Evolutionary conservation across 768 basidiomycete species (phyloP).

Genomic region (Suillus lakei): DNA sequence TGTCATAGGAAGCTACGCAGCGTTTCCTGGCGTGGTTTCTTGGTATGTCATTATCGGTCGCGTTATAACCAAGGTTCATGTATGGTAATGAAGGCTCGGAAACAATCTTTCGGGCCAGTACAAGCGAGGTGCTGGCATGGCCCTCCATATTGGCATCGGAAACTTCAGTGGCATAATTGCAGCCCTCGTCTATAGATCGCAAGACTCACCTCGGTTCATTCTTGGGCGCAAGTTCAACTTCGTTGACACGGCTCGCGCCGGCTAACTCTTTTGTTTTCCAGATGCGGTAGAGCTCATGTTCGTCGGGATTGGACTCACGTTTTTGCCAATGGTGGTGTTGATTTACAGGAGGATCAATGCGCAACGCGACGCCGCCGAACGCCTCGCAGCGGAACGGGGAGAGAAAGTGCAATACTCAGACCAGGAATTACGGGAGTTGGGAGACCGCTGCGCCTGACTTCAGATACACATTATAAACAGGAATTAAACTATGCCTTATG

Average conservation of each 20-base stretch:
- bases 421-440: slow-evolving; percentile 41
- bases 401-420: slow-evolving; percentile 20
- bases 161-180: slow-evolving; percentile 68
- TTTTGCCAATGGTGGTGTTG: slow-evolving; percentile 51
- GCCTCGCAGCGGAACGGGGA: slow-evolving; percentile 20
- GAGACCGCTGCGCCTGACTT: slow-evolving; percentile 70
- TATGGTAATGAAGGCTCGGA: slow-evolving; percentile 3
- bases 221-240: slow-evolving; percentile 53
- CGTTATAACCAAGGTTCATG: background rate
- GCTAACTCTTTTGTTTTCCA: slow-evolving; percentile 22
- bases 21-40: slow-evolving; percentile 61
- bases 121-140: slow-evolving; percentile 72
- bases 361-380: slow-evolving; percentile 44
- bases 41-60: slow-evolving; percentile 47
- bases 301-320: slow-evolving; percentile 64
- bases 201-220: slow-evolving; percentile 62
- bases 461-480: slow-evolving; percentile 50
- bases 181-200: slow-evolving; percentile 59
- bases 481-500: slow-evolving; percentile 18
- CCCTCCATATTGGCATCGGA: slow-evolving; percentile 68
- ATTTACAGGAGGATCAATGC: slow-evolving; percentile 61
- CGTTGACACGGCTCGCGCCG: background rate
- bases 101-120: slow-evolving; percentile 52
- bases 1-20: slow-evolving; percentile 65
- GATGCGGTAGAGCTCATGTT: slow-evolving; percentile 73